A percentile compares a stretch with the other conserved stretches of the same genome.
Evolutionary conservation across 257 asterid genomes (phyloP).

Genomic region (Nyctanthes arbortristis): DNA sequence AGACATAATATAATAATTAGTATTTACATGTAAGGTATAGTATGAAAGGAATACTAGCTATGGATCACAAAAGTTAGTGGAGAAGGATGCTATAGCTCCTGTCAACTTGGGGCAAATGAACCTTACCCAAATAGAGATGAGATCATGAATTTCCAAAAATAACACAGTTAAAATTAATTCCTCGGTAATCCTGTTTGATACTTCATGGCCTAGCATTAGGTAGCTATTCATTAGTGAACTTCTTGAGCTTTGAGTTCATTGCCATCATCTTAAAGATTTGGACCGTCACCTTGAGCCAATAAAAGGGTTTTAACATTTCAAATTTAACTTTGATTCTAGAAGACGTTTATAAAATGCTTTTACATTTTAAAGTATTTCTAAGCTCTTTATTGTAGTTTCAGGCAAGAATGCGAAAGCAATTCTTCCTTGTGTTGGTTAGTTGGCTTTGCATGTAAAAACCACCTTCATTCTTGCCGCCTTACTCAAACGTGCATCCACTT

Average conservation of each 20-base stretch:
- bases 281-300: background rate
- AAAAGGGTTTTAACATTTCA: background rate
- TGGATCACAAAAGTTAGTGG: too few relatives aligned
- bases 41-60: background rate
- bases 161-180: background rate
- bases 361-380: background rate
- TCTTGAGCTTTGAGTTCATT: background rate
- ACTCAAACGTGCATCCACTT: background rate
- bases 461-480: background rate
- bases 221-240: background rate
- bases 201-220: background rate
- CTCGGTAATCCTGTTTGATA: background rate
- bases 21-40: background rate
- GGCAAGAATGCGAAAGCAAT: background rate
- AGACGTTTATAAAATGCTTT: background rate
- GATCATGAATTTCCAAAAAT: background rate
- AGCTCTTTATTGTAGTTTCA: background rate
- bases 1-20: constrained; percentile 8
- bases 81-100: background rate
- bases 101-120: background rate
- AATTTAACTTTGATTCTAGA: background rate
- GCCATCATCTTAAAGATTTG: background rate
- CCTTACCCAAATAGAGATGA: background rate
- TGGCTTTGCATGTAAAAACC: background rate
- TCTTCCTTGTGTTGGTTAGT: background rate